Evolutionary conservation across 768 basidiomycete species (phyloP), one percentile per base, ranked within the genome.

Genomic region (Mycena alexandri): DNA sequence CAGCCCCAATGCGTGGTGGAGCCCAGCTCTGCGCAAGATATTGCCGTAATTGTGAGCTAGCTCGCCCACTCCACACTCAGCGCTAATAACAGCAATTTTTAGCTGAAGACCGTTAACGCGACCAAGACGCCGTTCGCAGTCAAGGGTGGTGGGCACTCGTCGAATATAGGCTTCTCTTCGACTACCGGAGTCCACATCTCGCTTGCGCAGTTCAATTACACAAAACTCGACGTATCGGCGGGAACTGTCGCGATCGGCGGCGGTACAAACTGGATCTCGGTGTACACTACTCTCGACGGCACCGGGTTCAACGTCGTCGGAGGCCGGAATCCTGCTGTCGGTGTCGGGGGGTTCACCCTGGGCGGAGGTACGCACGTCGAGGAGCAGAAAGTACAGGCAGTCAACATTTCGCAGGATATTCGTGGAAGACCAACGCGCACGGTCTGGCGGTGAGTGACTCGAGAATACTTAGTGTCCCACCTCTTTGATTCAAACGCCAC

Each of bases 151-250:
- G 67, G 67, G 1, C 67, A 68, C 48, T 54, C 67, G n/a, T 59
- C 67, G 5, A 68, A 68, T 43, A 10, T 13, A 21, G 67, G 67
- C 0, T 68, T 68, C 51, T 68, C 67, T 36, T 68, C 67, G 67
- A 74, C 24, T 71, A 81, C 44, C 72, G 66, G 66, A 24, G 66
- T 67, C 8, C 66, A 67, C 43, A 67, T 67, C 43, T 67, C 66
- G 14, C 50, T 67, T 10, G 61, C 60, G 36, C 65, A 53, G 13
- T 67, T 67, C 55, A 58, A 62, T 33, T 62, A 62, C 43, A 62
- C 61, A 2, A 46, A 5, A 16, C 54, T 62, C 9, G 60, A 67
- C 17, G 50, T 33, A 21, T 12, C 38, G 13, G 50, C 61, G 0
- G 11, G 50, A 41, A 67, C 60, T 3, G 66, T 62, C 12, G 48